Conservation (phyloP, 345 rosid genomes). For the Rubroshorea leprosula region DNA sequence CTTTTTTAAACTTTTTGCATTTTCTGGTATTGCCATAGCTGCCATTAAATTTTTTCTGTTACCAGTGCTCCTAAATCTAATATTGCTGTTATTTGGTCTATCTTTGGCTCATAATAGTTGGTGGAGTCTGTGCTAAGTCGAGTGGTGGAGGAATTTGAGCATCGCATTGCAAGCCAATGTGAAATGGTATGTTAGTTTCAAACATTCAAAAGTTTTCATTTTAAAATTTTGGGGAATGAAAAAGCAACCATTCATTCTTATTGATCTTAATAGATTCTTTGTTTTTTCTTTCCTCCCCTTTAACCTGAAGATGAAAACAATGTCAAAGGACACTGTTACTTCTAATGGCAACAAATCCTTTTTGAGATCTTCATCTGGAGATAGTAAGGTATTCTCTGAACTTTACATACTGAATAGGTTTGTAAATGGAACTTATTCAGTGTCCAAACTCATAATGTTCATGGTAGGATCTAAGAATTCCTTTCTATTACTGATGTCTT, state of each 20-base stretch:
- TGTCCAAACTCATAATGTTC: too few species aligned
- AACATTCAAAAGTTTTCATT: too few species aligned
- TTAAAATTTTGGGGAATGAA: too few species aligned
- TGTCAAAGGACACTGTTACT: constrained; percentile 37
- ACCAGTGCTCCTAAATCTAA: neutral
- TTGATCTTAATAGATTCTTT: constrained; percentile 6
- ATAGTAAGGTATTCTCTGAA: constrained; percentile 45
- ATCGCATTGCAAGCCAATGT: constrained; percentile 61
- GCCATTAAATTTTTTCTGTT: neutral
- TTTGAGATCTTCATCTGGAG: constrained; percentile 34
- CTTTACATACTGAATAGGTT: constrained; percentile 19
- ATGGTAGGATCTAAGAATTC: neutral
- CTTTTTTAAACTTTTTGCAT: neutral
- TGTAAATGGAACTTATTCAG: neutral
- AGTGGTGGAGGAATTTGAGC: constrained; percentile 82
- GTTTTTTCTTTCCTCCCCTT: constrained; percentile 5
- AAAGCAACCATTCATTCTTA: too few species aligned
- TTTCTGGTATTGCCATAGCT: neutral
- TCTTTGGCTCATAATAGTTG: constrained; percentile 43
- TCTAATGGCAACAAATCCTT: constrained; percentile 39
- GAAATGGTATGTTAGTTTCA: constrained; percentile 43
- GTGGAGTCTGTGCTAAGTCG: constrained; percentile 87
- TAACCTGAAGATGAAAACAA: constrained; percentile 39
- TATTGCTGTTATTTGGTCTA: constrained; percentile 13
- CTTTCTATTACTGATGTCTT: constrained; percentile 14